These are phyloP conservation scores for Lagenaria siceraria DNA, from an alignment of 306 rosid species.

Conservation along the genomic window DNA sequence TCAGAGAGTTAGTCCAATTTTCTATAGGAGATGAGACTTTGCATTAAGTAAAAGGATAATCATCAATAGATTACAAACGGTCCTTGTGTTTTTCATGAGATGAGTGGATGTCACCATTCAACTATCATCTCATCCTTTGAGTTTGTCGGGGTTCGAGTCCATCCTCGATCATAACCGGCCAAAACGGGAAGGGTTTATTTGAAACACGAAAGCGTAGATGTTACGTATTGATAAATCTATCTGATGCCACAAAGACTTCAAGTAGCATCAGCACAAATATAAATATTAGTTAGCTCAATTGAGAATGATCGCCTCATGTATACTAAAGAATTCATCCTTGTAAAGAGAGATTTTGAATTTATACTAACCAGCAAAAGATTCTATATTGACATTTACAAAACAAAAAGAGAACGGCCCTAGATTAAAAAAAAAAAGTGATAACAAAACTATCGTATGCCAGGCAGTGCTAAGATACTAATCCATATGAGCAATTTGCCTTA, in stretches of 20 bases:
- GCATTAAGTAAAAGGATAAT: no score
- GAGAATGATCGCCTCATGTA: background rate
- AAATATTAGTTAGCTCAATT: background rate
- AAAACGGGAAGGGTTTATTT: background rate
- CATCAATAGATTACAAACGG: no score
- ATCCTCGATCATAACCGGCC: background rate
- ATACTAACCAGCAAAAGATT: background rate
- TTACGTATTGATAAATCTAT: background rate
- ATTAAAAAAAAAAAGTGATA: background rate
- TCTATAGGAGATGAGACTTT: no score
- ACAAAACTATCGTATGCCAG: background rate
- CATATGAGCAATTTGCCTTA: conserved; percentile 11
- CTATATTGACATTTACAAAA: conserved; percentile 7
- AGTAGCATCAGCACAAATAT: background rate
- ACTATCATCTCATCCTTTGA: background rate
- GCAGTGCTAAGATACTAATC: background rate
- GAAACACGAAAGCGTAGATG: background rate
- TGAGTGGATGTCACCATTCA: background rate
- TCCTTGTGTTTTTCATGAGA: no score
- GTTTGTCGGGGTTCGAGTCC: background rate
- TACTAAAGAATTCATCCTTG: background rate
- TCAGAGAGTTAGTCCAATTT: no score
- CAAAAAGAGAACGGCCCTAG: conserved; percentile 11
- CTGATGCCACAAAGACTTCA: background rate
- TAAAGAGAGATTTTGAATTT: background rate